phyloP scores from a whole-genome alignment of 352 stramenopile genomes.

The Phytopythium litorale region DNA sequence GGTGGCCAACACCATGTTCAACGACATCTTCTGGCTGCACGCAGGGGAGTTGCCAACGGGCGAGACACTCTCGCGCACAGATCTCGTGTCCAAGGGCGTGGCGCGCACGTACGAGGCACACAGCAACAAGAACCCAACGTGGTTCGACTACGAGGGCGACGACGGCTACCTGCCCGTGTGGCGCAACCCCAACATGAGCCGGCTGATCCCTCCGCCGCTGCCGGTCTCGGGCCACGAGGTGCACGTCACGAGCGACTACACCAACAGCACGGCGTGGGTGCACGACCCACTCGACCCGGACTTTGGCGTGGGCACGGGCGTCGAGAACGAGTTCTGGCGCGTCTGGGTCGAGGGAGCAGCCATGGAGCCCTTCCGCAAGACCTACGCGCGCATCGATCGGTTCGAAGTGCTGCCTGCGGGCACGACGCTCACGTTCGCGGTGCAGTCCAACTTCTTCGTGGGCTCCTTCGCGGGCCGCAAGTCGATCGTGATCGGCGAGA shows the following conservation, averaged over 20 bases:
- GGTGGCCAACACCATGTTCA: constrained; percentile 80
- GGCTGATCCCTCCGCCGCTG: constrained; percentile 45
- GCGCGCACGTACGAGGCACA: constrained; percentile 48
- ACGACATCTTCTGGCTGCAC: constrained; percentile 84
- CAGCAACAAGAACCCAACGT: constrained; percentile 62
- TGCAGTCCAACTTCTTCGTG: constrained; percentile 82
- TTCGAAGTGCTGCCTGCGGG: constrained; percentile 31
- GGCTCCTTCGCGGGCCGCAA: constrained; percentile 61
- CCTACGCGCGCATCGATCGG: constrained; percentile 55
- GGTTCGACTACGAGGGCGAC: constrained; percentile 17
- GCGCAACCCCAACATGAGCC: constrained; percentile 71
- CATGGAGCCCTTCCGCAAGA: constrained; percentile 61
- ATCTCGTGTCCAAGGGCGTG: constrained; percentile 41
- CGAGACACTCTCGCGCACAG: constrained; percentile 24
- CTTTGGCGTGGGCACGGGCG: constrained; percentile 36
- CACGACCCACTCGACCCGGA: constrained; percentile 40
- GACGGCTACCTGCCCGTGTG: constrained; percentile 56
- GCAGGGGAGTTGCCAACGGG: constrained; percentile 42
- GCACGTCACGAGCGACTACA: constrained; percentile 57
- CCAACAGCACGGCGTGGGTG: constrained; percentile 75
- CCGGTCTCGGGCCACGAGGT: constrained; percentile 7
- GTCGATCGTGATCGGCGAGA: constrained; percentile 56
- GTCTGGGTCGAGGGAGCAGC: constrained; percentile 70
- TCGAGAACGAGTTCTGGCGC: constrained; percentile 77
- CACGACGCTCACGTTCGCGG: constrained; percentile 65